Conservation (phyloP, 495 filamentous ascomycete genomes). For the Xylaria grammica region DNA sequence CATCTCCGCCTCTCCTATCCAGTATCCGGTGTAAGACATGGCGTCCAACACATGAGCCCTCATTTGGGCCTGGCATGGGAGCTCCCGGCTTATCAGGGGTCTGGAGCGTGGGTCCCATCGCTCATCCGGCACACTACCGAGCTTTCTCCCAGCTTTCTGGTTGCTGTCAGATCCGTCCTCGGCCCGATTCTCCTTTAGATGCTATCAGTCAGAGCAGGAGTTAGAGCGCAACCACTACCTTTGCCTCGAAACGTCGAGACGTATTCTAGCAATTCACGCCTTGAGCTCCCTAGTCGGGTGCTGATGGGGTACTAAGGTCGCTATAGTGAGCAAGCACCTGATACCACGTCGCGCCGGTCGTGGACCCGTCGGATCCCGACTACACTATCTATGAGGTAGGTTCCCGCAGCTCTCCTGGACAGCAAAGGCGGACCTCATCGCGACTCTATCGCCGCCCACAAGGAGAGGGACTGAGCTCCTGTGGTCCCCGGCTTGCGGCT, state of each 20-base stretch:
- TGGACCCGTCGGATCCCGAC: background rate
- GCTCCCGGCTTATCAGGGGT: slow-evolving; percentile 1
- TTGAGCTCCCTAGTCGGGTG: background rate
- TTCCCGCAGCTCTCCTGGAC: background rate
- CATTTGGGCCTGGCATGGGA: background rate
- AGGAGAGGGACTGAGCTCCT: background rate
- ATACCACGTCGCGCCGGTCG: background rate
- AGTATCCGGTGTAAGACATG: background rate
- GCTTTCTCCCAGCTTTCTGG: slow-evolving; percentile 13
- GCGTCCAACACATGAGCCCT: background rate
- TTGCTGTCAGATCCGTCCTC: slow-evolving; percentile 14
- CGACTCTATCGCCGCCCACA: background rate
- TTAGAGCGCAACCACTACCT: background rate
- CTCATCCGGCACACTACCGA: slow-evolving; percentile 13
- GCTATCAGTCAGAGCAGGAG: background rate
- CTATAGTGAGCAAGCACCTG: background rate
- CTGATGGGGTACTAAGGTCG: background rate
- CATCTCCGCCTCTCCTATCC: background rate
- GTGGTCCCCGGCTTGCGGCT: background rate
- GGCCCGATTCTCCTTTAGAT: slow-evolving; percentile 13
- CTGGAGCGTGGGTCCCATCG: slow-evolving; percentile 5
- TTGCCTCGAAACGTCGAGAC: background rate
- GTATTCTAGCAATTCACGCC: background rate
- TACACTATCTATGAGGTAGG: background rate
- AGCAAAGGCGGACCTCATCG: background rate